Evolutionary conservation across 1,139 yeast species (phyloP).

Genomic region (Lodderomyces parapsilosis): DNA sequence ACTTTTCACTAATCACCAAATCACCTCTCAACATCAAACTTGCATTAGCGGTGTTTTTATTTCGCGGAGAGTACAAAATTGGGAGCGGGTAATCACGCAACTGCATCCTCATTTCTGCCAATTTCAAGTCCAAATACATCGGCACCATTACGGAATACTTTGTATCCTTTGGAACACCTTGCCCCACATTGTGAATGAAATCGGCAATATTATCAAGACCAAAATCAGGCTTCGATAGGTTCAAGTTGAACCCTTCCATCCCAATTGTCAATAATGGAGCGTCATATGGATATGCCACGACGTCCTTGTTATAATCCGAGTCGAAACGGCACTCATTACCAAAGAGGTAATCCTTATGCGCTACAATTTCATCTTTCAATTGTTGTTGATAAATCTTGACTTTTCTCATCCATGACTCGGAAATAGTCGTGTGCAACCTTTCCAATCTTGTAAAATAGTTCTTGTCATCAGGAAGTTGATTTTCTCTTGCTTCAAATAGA

Average conservation of each 20-base stretch:
- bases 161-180: slow-evolving; percentile 75
- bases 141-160: slow-evolving; percentile 72
- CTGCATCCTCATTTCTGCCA: slow-evolving; percentile 54
- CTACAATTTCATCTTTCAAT: slow-evolving; percentile 45
- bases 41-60: slow-evolving; percentile 14
- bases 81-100: slow-evolving; percentile 73
- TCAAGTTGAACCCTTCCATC: slow-evolving; percentile 57
- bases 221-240: slow-evolving; percentile 55
- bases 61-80: slow-evolving; percentile 36
- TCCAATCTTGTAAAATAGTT: slow-evolving; percentile 13
- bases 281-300: slow-evolving; percentile 55
- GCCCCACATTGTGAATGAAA: slow-evolving; percentile 71
- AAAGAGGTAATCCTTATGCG: slow-evolving; percentile 52
- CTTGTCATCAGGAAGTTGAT: slow-evolving; percentile 5
- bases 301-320: slow-evolving; percentile 44
- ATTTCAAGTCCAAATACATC: slow-evolving; percentile 43
- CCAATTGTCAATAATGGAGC: slow-evolving; percentile 67
- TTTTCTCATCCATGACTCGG: slow-evolving; percentile 48
- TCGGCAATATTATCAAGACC: slow-evolving; percentile 52
- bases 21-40: slow-evolving; percentile 43
- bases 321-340: slow-evolving; percentile 47
- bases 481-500: slow-evolving; percentile 44
- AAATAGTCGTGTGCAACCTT: slow-evolving; percentile 19
- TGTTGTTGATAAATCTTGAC: slow-evolving; percentile 45
- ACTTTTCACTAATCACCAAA: slow-evolving; percentile 47